These are phyloP conservation scores for Solanum corneliomulleri DNA, from an alignment of 257 asterid genomes.

Conservation along the genomic window DNA sequence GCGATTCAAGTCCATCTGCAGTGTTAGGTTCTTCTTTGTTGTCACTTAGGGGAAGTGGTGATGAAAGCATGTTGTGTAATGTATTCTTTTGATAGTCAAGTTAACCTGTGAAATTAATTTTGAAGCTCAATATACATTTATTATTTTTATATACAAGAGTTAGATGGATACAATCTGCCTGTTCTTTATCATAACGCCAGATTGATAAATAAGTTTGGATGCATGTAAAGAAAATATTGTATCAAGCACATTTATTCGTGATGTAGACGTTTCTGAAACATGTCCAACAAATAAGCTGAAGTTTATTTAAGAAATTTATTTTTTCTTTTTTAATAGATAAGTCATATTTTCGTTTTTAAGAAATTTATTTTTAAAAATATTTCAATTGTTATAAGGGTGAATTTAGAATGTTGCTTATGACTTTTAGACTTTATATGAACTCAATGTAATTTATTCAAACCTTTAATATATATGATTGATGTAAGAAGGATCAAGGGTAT, in stretches of 20 bases:
- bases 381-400: neutral
- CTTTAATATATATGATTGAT: neutral
- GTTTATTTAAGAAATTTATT: too few relatives aligned
- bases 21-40: conserved; percentile 9
- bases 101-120: conserved; percentile 23
- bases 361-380: too few relatives aligned
- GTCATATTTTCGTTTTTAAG: too few relatives aligned
- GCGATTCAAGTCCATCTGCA: conserved; percentile 18
- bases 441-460: neutral
- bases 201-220: neutral
- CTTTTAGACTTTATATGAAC: neutral
- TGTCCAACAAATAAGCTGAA: too few relatives aligned
- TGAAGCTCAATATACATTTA: neutral
- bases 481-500: neutral
- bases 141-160: neutral
- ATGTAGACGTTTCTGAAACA: too few relatives aligned
- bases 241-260: neutral
- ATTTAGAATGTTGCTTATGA: neutral
- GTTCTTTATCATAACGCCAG: neutral
- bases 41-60: conserved; percentile 1
- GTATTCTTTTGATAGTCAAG: conserved; percentile 21
- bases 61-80: conserved; percentile 48
- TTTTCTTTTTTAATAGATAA: too few relatives aligned
- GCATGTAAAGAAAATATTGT: neutral
- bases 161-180: neutral